Evolutionary conservation across 2,329 filamentous ascomycete species (phyloP).

Genomic region (Leptographium flavum): DNA sequence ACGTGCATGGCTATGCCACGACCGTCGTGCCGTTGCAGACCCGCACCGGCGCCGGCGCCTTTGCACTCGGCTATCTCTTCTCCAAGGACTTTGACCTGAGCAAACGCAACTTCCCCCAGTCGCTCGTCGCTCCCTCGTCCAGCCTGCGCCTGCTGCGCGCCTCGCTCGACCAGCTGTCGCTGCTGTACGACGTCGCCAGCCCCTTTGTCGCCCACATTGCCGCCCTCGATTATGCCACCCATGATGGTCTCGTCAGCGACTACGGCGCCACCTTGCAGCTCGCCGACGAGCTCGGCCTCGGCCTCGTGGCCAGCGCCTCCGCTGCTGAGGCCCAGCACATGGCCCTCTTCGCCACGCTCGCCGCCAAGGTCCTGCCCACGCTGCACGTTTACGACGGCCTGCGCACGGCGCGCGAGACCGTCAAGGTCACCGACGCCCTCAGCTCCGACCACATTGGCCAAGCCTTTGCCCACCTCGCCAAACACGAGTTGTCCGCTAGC

Average conservation of each 20-base stretch:
- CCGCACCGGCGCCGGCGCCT: constrained; percentile 72
- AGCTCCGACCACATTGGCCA: constrained; percentile 47
- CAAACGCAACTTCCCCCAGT: constrained; percentile 85
- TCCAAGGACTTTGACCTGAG: constrained; percentile 88
- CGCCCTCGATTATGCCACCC: constrained; percentile 67
- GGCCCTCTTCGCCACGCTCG: constrained; percentile 58
- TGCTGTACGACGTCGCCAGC: constrained; percentile 83
- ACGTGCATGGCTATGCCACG: constrained; percentile 71
- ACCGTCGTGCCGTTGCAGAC: constrained; percentile 72
- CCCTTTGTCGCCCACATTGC: constrained; percentile 88
- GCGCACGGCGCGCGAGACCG: constrained; percentile 56
- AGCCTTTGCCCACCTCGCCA: constrained; percentile 50
- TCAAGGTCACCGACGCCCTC: constrained; percentile 56
- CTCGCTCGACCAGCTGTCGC: constrained; percentile 79
- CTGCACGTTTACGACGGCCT: constrained; percentile 71
- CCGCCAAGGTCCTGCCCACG: constrained; percentile 59
- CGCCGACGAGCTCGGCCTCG: constrained; percentile 81
- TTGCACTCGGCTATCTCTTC: constrained; percentile 94
- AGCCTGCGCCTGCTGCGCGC: constrained; percentile 67
- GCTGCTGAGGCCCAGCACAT: constrained; percentile 90
- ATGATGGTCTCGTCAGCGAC: constrained; percentile 65
- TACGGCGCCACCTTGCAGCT: constrained; percentile 69
- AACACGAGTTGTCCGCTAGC: constrained; percentile 43
- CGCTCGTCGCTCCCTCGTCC: constrained; percentile 73
- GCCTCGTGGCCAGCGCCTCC: constrained; percentile 70